A percentile compares a stretch with the other conserved stretches of the same genome.
phyloP scores from a whole-genome alignment of 139 green algal species.

The Ulvella scutata region DNA sequence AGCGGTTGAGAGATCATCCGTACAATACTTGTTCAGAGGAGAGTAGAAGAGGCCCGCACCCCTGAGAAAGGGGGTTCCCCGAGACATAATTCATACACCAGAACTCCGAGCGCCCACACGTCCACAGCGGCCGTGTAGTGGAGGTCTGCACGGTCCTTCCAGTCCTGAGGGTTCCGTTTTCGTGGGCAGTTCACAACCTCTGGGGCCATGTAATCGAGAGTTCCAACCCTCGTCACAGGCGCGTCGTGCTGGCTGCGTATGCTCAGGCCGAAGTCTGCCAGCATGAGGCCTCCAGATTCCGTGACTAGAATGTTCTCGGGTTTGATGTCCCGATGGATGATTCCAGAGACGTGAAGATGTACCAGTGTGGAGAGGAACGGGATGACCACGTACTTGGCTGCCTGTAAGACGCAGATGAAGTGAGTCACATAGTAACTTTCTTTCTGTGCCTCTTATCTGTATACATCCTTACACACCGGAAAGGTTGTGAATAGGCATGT shows the following conservation, averaged over 20 bases:
- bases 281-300: constrained; percentile 15
- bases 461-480: not conserved
- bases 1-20: not conserved
- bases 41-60: not conserved
- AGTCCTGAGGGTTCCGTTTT: constrained; percentile 36
- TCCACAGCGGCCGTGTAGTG: not conserved
- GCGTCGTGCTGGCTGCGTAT: constrained; percentile 36
- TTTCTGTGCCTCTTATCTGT: not conserved
- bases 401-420: no score
- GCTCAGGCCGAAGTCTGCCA: constrained; percentile 44
- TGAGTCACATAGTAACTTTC: not conserved
- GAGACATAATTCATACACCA: constrained; percentile 29
- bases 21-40: not conserved
- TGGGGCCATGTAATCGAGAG: constrained; percentile 43
- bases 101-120: constrained; percentile 23
- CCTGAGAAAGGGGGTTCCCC: constrained; percentile 20
- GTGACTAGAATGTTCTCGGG: constrained; percentile 81
- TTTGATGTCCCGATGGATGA: constrained; percentile 62
- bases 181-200: constrained; percentile 42
- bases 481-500: not conserved
- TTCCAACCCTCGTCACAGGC: constrained; percentile 43
- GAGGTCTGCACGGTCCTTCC: constrained; percentile 31
- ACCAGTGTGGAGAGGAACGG: constrained; percentile 57
- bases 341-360: constrained; percentile 32
- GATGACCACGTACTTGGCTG: constrained; percentile 17